Evolutionary conservation across 139 green algal genomes (phyloP), one percentile per base, ranked within the genome.

Genomic region (Penium margaritaceum): DNA sequence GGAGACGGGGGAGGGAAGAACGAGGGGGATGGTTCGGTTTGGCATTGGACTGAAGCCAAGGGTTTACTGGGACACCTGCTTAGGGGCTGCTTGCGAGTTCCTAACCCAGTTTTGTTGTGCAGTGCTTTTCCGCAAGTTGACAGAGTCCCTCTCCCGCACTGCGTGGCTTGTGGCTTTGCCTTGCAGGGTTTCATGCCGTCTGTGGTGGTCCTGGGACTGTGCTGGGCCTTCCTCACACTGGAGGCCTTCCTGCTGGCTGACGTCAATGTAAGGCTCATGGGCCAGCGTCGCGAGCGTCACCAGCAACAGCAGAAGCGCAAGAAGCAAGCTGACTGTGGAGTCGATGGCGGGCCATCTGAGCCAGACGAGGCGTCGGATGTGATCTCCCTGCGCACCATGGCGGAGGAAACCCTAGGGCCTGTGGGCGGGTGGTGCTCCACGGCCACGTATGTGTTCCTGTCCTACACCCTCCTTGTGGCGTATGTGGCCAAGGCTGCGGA

Each of bases 161-260:
- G 46, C 46, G n/a, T 29, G 4, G 3, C 46, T 17, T 21, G n/a
- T 57, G 5, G 19, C 46, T 29, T 57, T 21, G 3, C 35, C 35
- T 70, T n/a, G 12, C 63, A 70, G 63, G 66, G 87, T 3, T 85
- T 91, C 54, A 44, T 74, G 15, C 87, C 87, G 1, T 83, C 78
- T 21, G 36, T 75, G 0, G 24, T 53, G 1, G 69, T 69, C 3
- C 62, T 91, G 1, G 2, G 74, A 0, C 69, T 55, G 35, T 74
- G 67, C 27, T 91, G 87, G 87, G 76, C 32, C 3, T 73, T 91
- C 51, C 79, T 92, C 33, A 70, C 74, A 0, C 19, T 74, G 2
- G 72, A 90, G 60, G 86, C 87, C 0, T 65, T 92, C n/a, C 67
- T 90, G 4, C 73, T 92, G 0, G 88, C 86, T 0, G 88, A 92